Base-by-base conservation (phyloP, 2,329 filamentous ascomycete species). In the Pestalotiopsis sp. region DNA sequence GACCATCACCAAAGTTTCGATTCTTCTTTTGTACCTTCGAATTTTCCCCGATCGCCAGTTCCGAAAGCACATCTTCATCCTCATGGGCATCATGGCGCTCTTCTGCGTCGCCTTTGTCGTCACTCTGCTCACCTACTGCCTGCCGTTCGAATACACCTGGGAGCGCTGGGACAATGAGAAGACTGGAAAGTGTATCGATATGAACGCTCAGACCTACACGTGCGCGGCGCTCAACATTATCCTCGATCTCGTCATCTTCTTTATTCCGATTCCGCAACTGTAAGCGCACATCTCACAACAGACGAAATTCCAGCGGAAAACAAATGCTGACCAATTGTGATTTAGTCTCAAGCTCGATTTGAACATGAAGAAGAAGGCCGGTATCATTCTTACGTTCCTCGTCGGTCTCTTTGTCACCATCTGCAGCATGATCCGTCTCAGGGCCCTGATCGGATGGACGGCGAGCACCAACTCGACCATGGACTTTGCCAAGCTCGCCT, bases 371-470 rank as follows among this genome's bases (percentile, higher is more conserved):
- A 69, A 67, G 66, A 69, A 69, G 59, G 2, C 66, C 49, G 39
- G 66, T 65, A 65, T 76, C 74, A 17, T 72, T 70, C 7, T 77
- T 74, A 13, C 71, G 72, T 36, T 76, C 74, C 2, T 67, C 72
- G 63, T 80, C 78, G n/a, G 69, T 36, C 58, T 78, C 75, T 52
- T 69, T 38, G 68, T 69, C 31, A 69, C 68, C 52, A 67, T 67
- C 23, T 67, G 65, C 61, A 69, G 68, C 23, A 62, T 69, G 61
- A 67, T 69, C 31, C 68, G 68, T 11, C 65, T 69, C 17, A 41
- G 55, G n/a, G 20, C 62, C 23, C 45, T 69, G 25, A n/a, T 69
- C 7, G 66, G 62, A 36, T 69, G 66, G 65, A 65, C 52, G 9
- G 45, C 5, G n/a, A 69, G 65, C 58, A 65, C 65, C 3, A 69